These are phyloP conservation scores for Ceratocystis colombiana DNA, from an alignment of 2,329 filamentous ascomycete species.

Conservation along the genomic window DNA sequence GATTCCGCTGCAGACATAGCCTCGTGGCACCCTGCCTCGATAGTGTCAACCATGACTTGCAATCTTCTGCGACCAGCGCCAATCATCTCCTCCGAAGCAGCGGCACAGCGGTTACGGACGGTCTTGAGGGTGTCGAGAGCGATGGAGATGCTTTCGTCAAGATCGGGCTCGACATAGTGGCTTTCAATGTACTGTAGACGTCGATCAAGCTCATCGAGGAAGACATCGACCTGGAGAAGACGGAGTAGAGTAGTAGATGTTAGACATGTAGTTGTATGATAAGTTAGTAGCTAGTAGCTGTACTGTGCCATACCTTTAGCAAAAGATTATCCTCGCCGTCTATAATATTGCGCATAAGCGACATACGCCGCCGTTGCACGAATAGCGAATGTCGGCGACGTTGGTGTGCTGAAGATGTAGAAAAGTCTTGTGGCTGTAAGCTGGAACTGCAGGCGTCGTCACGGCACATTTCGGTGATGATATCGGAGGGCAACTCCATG, in stretches of 20 bases:
- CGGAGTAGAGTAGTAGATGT: not conserved
- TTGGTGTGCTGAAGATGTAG: conserved; percentile 10
- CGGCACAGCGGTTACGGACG: conserved; percentile 77
- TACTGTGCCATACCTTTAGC: conserved; percentile 39
- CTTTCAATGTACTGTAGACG: conserved; percentile 80
- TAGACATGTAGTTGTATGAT: not conserved
- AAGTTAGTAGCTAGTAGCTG: not conserved
- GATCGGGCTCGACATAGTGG: conserved; percentile 64
- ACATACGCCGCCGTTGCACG: conserved; percentile 38
- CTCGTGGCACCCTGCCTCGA: conserved; percentile 80
- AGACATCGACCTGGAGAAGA: conserved; percentile 55
- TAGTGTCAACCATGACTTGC: conserved; percentile 81
- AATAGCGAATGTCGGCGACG: conserved; percentile 24
- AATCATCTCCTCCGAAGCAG: conserved; percentile 81
- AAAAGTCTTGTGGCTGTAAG: conserved; percentile 20
- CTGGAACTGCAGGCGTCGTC: conserved; percentile 22
- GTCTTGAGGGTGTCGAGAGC: conserved; percentile 79
- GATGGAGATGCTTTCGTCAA: conserved; percentile 73
- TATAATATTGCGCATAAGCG: conserved; percentile 50
- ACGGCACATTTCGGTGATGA: conserved; percentile 9
- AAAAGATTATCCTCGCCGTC: conserved; percentile 53
- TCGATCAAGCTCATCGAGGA: conserved; percentile 75
- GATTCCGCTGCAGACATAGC: conserved; percentile 75
- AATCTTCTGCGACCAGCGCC: conserved; percentile 75
- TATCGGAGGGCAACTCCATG: conserved; percentile 22